These are phyloP conservation scores for Senna tora DNA, from an alignment of 306 rosid species.

Conservation along the genomic window DNA sequence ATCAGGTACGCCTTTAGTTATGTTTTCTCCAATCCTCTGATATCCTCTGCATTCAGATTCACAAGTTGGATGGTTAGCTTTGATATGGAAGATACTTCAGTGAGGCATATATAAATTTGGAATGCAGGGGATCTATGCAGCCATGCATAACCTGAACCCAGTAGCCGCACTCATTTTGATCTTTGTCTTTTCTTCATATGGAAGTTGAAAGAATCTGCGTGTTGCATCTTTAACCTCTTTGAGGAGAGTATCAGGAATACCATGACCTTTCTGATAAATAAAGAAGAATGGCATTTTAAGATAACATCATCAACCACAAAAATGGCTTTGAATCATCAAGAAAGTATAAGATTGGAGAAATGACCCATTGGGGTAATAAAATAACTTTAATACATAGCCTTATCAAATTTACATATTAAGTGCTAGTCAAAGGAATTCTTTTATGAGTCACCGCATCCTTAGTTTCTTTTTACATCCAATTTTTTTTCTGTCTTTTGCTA, in stretches of 20 bases:
- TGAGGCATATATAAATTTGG: slow-evolving; percentile 28
- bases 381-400: neutral
- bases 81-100: slow-evolving; percentile 4
- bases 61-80: slow-evolving; percentile 22
- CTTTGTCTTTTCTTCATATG: slow-evolving; percentile 76
- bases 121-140: slow-evolving; percentile 4
- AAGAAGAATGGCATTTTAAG: slow-evolving; percentile 14
- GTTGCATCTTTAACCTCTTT: slow-evolving; percentile 59
- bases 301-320: slow-evolving; percentile 3
- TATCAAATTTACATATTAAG: neutral
- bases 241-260: slow-evolving; percentile 66
- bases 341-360: slow-evolving; percentile 8
- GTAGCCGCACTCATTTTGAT: slow-evolving; percentile 69
- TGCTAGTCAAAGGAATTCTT: slow-evolving; percentile 6
- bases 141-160: slow-evolving; percentile 70
- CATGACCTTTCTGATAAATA: slow-evolving; percentile 76
- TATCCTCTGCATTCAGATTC: slow-evolving; percentile 74
- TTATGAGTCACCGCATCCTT: neutral
- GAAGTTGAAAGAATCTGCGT: slow-evolving; percentile 70
- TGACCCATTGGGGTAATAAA: neutral
- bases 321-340: slow-evolving; percentile 6
- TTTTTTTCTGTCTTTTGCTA: neutral
- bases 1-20: slow-evolving; percentile 82
- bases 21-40: slow-evolving; percentile 74
- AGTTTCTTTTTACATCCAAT: neutral